Conservation (phyloP, 768 basidiomycete genomes). For the Amanita muscaria region DNA sequence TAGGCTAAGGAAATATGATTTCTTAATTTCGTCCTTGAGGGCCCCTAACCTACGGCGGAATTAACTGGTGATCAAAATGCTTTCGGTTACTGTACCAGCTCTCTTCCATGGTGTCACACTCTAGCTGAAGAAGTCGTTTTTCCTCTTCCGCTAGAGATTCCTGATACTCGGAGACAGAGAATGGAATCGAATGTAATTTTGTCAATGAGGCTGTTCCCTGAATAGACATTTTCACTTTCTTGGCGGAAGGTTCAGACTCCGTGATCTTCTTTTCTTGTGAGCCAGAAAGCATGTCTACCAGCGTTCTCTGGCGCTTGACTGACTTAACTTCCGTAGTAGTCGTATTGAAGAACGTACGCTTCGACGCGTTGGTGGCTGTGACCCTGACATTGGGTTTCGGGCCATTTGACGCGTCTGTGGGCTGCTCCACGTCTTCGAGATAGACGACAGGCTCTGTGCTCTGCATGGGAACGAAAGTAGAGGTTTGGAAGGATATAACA, state of each 20-base stretch:
- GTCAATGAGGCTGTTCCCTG: slow-evolving; percentile 14
- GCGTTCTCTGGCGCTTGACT: slow-evolving; percentile 51
- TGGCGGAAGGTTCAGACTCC: slow-evolving; percentile 25
- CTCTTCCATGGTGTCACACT: slow-evolving; percentile 65
- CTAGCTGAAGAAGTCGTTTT: slow-evolving; percentile 49
- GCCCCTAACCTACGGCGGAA: slow-evolving; percentile 51
- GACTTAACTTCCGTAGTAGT: neutral
- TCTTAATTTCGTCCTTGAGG: slow-evolving; percentile 64
- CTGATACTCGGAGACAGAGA: slow-evolving; percentile 46
- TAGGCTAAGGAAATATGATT: slow-evolving; percentile 67
- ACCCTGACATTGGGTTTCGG: neutral
- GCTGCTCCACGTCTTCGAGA: slow-evolving; percentile 35
- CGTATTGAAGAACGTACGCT: neutral
- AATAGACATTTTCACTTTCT: slow-evolving; percentile 33
- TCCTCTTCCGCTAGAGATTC: slow-evolving; percentile 51
- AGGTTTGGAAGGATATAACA: neutral
- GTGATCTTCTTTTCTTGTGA: slow-evolving; percentile 20
- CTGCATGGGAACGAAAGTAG: neutral
- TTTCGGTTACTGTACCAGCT: slow-evolving; percentile 43
- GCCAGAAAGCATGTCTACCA: slow-evolving; percentile 53
- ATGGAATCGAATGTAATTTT: slow-evolving; percentile 58
- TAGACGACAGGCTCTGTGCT: slow-evolving; percentile 22
- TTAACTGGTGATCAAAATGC: neutral
- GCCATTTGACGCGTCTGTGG: neutral
- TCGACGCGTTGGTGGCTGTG: neutral